A percentile compares a stretch with the other conserved stretches of the same genome.
Conservation (phyloP, 1,284 basidiomycete genomes). For the Trichosporon inkin region DNA sequence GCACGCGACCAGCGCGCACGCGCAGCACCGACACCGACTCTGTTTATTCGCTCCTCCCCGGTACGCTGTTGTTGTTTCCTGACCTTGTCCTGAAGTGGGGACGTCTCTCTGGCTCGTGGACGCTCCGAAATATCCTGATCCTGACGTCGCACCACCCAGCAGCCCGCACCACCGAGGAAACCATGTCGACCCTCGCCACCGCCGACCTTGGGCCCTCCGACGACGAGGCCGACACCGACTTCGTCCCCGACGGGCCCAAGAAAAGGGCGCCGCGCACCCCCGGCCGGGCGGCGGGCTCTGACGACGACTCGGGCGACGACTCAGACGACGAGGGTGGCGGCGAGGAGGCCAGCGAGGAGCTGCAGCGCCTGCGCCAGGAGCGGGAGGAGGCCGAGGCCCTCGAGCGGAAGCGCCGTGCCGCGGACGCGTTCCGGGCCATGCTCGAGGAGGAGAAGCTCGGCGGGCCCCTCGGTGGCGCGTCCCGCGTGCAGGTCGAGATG, state of each 20-base stretch:
- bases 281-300: conserved; percentile 1
- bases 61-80: conserved; percentile 5
- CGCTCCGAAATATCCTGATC: neutral
- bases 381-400: conserved; percentile 6
- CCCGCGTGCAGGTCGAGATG: conserved; percentile 25
- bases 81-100: conserved; percentile 1
- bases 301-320: conserved; percentile 14
- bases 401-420: conserved; percentile 15
- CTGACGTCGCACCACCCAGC: neutral
- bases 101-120: neutral
- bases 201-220: conserved; percentile 36
- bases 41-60: neutral
- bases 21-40: too few species aligned
- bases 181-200: conserved; percentile 43
- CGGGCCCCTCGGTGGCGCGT: neutral
- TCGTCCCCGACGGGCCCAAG: conserved; percentile 28
- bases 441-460: conserved; percentile 14
- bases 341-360: conserved; percentile 3
- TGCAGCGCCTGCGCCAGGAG: conserved; percentile 4
- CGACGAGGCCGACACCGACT: conserved; percentile 38
- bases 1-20: neutral
- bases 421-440: conserved; percentile 18
- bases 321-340: conserved; percentile 18
- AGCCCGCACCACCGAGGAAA: neutral
- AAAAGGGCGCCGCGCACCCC: neutral